phyloP scores from a whole-genome alignment of 495 filamentous ascomycete species.

The Penicillium dipodomyicola region DNA sequence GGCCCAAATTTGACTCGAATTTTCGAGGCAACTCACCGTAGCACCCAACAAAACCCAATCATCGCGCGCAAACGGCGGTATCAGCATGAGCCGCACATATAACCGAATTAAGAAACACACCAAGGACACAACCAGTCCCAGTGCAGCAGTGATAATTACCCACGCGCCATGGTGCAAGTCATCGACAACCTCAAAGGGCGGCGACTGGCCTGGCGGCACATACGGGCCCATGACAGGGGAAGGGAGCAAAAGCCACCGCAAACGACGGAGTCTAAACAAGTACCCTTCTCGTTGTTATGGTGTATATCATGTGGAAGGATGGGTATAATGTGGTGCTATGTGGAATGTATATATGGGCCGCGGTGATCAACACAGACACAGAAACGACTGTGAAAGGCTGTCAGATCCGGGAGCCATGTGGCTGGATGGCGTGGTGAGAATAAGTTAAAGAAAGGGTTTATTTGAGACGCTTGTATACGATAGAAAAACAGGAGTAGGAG shows the following conservation, averaged over 20 bases:
- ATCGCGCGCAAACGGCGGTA: slow-evolving; percentile 39
- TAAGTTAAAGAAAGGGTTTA: slow-evolving; percentile 1
- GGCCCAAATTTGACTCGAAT: not conserved
- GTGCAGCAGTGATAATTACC: slow-evolving; percentile 47
- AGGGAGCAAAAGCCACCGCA: not conserved
- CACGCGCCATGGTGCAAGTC: slow-evolving; percentile 43
- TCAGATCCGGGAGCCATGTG: slow-evolving; percentile 4
- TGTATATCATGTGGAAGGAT: not conserved
- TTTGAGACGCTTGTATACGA: not conserved
- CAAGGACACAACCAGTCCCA: slow-evolving; percentile 49
- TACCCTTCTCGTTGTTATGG: not conserved
- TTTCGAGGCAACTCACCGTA: slow-evolving; percentile 30
- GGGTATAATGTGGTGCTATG: not conserved
- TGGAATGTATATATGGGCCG: not conserved
- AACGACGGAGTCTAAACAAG: not conserved
- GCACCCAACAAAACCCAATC: slow-evolving; percentile 40
- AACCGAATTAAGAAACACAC: slow-evolving; percentile 44
- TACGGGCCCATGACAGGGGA: slow-evolving; percentile 29
- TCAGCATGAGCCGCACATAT: slow-evolving; percentile 42
- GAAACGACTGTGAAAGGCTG: not conserved
- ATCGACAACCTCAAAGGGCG: slow-evolving; percentile 42
- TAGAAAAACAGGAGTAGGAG: not conserved
- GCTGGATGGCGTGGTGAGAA: not conserved
- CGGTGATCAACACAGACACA: not conserved
- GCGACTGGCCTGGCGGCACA: slow-evolving; percentile 39